Evolutionary conservation across 139 green algal species (phyloP).

Genomic region (Chlamydomonas eustigma): DNA sequence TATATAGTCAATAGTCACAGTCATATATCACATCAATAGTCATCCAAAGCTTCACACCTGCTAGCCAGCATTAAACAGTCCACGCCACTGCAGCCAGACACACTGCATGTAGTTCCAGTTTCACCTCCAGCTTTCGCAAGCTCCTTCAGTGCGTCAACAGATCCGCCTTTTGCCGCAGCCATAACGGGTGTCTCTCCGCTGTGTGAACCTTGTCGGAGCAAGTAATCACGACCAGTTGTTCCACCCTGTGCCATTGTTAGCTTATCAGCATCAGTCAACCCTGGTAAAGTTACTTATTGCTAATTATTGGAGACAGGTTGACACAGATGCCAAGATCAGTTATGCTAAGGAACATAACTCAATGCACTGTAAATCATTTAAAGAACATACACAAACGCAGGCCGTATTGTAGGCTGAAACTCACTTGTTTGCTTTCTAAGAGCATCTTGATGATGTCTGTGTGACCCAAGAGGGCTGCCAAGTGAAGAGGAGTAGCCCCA

Average conservation of each 20-base stretch:
- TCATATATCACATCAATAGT: too few species aligned
- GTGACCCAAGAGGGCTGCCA: slow-evolving; percentile 14
- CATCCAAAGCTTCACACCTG: too few species aligned
- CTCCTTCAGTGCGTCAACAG: slow-evolving; percentile 23
- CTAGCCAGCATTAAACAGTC: slow-evolving; percentile 6
- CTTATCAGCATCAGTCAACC: too few species aligned
- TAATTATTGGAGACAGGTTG: too few species aligned
- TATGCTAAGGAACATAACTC: too few species aligned
- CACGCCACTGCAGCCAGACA: neutral
- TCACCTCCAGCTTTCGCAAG: slow-evolving; percentile 17
- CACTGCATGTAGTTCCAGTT: neutral
- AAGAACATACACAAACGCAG: too few species aligned
- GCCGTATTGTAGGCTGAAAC: too few species aligned
- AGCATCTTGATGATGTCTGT: slow-evolving; percentile 15
- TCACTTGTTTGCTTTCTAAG: slow-evolving; percentile 16
- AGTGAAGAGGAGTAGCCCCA: slow-evolving; percentile 28
- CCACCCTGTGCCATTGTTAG: too few species aligned
- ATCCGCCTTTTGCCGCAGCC: slow-evolving; percentile 30
- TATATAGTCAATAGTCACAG: too few species aligned
- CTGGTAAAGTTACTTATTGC: too few species aligned
- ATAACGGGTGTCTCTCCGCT: slow-evolving; percentile 30
- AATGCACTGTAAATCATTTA: too few species aligned
- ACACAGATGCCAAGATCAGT: too few species aligned
- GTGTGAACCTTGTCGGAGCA: slow-evolving; percentile 19
- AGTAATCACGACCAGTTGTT: slow-evolving; percentile 13